Conservation (phyloP, 345 rosid genomes). For the Camelina hispida region DNA sequence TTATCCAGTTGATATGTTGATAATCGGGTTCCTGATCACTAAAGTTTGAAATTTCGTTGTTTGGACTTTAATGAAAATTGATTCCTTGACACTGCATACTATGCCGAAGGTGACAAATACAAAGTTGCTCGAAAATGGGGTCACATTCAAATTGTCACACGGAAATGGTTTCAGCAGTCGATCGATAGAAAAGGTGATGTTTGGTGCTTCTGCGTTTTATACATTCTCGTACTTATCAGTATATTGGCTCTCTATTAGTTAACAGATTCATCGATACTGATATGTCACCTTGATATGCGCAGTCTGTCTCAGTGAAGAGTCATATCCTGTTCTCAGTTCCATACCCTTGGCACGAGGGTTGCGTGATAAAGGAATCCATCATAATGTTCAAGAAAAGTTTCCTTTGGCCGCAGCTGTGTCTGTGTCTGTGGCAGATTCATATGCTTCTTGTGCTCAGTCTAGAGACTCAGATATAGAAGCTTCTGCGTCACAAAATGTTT, state of each 20-base stretch:
- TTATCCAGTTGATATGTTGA: slow-evolving; percentile 14
- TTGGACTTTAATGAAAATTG: slow-evolving; percentile 28
- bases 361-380: slow-evolving; percentile 50
- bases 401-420: slow-evolving; percentile 45
- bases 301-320: slow-evolving; percentile 92
- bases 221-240: slow-evolving; percentile 24
- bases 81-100: slow-evolving; percentile 64
- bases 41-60: neutral
- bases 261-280: slow-evolving; percentile 37
- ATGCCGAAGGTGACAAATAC: slow-evolving; percentile 93
- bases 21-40: neutral
- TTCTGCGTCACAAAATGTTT: slow-evolving; percentile 69
- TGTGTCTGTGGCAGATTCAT: slow-evolving; percentile 55
- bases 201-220: slow-evolving; percentile 35
- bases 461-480: slow-evolving; percentile 75
- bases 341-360: slow-evolving; percentile 50
- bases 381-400: slow-evolving; percentile 59
- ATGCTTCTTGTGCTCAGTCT: slow-evolving; percentile 50
- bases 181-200: slow-evolving; percentile 73
- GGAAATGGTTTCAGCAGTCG: slow-evolving; percentile 92
- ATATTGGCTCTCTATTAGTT: slow-evolving; percentile 31
- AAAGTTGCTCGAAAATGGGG: slow-evolving; percentile 94
- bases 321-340: slow-evolving; percentile 73
- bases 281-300: slow-evolving; percentile 51
- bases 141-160: slow-evolving; percentile 71